Percentiles rank a stretch among this genome's conserved stretches.
These are phyloP conservation scores for Globisporangium carolinianum DNA, from an alignment of 352 stramenopile species.

Conservation along the genomic window DNA sequence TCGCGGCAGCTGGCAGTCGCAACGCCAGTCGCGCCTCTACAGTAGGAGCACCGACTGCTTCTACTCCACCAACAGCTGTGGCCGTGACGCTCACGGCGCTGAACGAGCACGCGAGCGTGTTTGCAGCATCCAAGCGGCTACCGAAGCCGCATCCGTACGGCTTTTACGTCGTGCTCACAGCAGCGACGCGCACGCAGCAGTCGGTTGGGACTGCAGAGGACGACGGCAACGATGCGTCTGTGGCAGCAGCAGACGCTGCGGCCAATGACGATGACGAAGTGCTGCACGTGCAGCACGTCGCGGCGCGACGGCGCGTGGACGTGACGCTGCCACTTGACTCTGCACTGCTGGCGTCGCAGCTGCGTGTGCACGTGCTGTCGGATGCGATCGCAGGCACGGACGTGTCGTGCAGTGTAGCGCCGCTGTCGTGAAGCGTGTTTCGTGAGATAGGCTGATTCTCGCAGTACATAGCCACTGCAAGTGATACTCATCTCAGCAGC, in stretches of 20 bases:
- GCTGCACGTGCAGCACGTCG: constrained; percentile 58
- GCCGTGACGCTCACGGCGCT: constrained; percentile 30
- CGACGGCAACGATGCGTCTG: too few species aligned
- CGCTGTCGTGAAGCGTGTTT: too few species aligned
- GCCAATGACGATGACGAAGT: constrained; percentile 10
- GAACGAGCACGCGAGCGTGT: constrained; percentile 20
- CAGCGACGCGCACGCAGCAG: not conserved
- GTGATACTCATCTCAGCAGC: too few species aligned
- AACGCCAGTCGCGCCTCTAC: constrained; percentile 9
- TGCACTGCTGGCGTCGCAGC: constrained; percentile 1
- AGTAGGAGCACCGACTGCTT: constrained; percentile 8
- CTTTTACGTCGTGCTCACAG: constrained; percentile 59
- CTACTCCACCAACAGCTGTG: constrained; percentile 8
- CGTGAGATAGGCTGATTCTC: too few species aligned
- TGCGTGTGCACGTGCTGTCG: constrained; percentile 35
- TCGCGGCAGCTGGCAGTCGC: not conserved
- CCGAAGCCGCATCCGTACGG: constrained; percentile 65
- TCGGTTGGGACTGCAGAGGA: too few species aligned
- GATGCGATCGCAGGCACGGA: constrained; percentile 52
- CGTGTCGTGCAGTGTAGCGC: not conserved
- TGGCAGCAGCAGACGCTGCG: too few species aligned
- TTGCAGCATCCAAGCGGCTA: constrained; percentile 36
- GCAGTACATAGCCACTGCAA: too few species aligned
- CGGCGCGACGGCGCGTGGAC: constrained; percentile 34
- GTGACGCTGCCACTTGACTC: constrained; percentile 13